Evolutionary conservation across 2,329 filamentous ascomycete species (phyloP).

Genomic region (Nigrospora osmanthi): DNA sequence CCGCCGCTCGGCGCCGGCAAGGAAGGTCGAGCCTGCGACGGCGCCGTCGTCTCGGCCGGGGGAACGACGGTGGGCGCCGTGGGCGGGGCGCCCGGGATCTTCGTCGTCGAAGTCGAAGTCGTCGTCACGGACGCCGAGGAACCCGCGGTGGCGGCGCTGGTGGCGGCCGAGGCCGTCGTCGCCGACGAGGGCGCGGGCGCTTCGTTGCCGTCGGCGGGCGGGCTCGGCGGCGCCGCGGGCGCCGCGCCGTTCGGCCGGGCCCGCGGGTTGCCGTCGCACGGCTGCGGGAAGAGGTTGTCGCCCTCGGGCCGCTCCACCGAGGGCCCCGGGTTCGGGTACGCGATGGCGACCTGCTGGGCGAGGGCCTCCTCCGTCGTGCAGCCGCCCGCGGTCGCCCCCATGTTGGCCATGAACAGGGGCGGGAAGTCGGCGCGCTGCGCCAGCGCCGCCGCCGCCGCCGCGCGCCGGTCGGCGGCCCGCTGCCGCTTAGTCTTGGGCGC

Average conservation of each 20-base stretch:
- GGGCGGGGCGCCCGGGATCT: too few relatives aligned
- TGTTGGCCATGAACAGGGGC: slow-evolving; percentile 62
- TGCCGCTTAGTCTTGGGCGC: slow-evolving; percentile 8
- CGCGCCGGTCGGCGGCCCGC: slow-evolving; percentile 6
- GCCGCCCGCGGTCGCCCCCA: slow-evolving; percentile 32
- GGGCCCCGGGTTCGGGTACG: slow-evolving; percentile 56
- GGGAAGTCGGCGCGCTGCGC: slow-evolving; percentile 38
- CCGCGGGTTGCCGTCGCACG: slow-evolving; percentile 21
- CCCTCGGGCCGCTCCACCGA: slow-evolving; percentile 36
- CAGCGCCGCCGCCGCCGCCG: not conserved
- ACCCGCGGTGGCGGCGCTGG: not conserved
- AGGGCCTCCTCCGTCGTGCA: slow-evolving; percentile 45
- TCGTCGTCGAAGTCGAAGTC: not conserved
- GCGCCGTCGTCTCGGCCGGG: not conserved
- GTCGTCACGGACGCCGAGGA: not conserved
- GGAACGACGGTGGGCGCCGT: not conserved
- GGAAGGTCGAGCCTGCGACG: too few relatives aligned
- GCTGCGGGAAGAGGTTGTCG: slow-evolving; percentile 19
- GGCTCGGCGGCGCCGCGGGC: not conserved
- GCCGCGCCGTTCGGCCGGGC: not conserved
- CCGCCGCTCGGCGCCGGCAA: too few relatives aligned
- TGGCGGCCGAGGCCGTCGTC: not conserved
- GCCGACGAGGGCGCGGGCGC: not conserved
- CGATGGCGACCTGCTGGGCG: slow-evolving; percentile 32
- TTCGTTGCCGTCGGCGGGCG: not conserved